Base-by-base conservation (phyloP, 2,329 filamentous ascomycete genomes). In the Neofusicoccum sp. region DNA sequence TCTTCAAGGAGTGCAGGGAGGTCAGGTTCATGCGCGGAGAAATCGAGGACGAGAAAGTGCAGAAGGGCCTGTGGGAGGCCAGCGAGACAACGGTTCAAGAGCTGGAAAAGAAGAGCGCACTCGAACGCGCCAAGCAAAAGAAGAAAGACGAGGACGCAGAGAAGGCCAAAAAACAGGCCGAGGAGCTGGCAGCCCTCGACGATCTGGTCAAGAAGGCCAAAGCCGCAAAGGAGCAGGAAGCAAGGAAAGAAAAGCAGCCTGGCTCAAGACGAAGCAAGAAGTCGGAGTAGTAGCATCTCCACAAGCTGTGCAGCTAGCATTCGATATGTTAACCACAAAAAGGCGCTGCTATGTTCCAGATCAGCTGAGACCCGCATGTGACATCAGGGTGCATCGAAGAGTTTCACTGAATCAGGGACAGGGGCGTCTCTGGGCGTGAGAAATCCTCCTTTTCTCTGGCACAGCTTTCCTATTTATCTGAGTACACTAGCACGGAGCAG, bases 1-100 rank as follows among this genome's bases (percentile, higher is more conserved):
- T 96, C 60, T 82, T 99, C 71, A 98, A 97, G 76, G 96, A 98
- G 75, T 98, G 93, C 72, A 86, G 85, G 66, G 85, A 91, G 70
- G 82, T 93, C 16, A 84, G 89, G 64, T 89, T 86, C 73, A 82
- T 88, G 28, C 82, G 90, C 58, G 80, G 78, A 28, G 93, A 97
- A 69, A 82, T 97, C 45, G 83, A 83, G 65, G 89, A 96, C 70
- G 92, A 96, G 65, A 84, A 83, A 20, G 77, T 90, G 31, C 92
- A 91, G 62, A 92, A 96, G 82, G 85, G 87, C 72, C 79, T 99
- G 14, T 99, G 93, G 93, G 86, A 96, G 71, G 87, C 90, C 62
- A 96, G 90, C 70, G 93, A 96, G 69, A 86, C 86, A 70, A 84
- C 96, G 64, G 88, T 98, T 60, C 88, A 96, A 73, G 83, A 84